Conservation (phyloP, 2,329 filamentous ascomycete genomes). For the Diplodia seriata region DNA sequence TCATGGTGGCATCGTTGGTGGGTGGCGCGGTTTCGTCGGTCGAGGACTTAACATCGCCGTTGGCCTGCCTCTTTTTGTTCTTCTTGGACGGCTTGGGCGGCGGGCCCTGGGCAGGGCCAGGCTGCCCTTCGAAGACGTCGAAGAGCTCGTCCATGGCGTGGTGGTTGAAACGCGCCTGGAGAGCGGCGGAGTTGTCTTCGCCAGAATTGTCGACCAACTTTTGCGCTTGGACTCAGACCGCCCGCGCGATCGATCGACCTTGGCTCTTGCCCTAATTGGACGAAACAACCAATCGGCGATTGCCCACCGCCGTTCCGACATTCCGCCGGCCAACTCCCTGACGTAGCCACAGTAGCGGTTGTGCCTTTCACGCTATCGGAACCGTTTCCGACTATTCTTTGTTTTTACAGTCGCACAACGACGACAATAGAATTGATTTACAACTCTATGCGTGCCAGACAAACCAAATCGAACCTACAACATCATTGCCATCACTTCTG, state of each 20-base stretch:
- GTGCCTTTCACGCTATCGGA: background rate
- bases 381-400: background rate
- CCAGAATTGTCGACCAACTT: slow-evolving; percentile 28
- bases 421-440: background rate
- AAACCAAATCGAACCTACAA: background rate
- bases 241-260: slow-evolving; percentile 5
- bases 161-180: slow-evolving; percentile 23
- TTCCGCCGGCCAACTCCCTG: background rate
- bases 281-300: slow-evolving; percentile 17
- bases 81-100: slow-evolving; percentile 48
- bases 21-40: slow-evolving; percentile 29
- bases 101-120: slow-evolving; percentile 37
- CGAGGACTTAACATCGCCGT: slow-evolving; percentile 73
- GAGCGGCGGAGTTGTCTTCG: slow-evolving; percentile 16
- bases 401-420: background rate
- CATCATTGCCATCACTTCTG: background rate
- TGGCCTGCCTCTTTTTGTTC: slow-evolving; percentile 86
- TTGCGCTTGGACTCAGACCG: slow-evolving; percentile 29
- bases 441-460: background rate
- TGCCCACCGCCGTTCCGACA: background rate
- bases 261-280: background rate
- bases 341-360: background rate
- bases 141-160: slow-evolving; percentile 53
- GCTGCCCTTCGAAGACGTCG: slow-evolving; percentile 53
- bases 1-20: slow-evolving; percentile 54